These are phyloP conservation scores for Favolaschia claudopus DNA, from an alignment of 768 basidiomycete genomes.

Conservation along the genomic window DNA sequence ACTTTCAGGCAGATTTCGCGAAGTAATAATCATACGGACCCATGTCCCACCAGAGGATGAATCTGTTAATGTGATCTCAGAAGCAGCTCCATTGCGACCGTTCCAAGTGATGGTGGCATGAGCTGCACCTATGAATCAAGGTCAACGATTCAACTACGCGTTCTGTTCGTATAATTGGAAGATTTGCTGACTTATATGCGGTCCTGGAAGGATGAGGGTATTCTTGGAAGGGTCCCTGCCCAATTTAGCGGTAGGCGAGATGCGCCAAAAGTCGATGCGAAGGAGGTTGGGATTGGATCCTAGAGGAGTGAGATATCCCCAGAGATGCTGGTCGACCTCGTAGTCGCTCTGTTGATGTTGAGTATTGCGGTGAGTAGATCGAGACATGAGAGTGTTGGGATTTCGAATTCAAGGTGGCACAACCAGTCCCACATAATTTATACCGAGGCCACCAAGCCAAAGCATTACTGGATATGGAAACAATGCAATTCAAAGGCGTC, in stretches of 20 bases:
- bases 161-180: too few relatives aligned
- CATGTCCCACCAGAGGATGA: constrained; percentile 15
- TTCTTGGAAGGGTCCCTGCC: constrained; percentile 9
- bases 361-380: not conserved
- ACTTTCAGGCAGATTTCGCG: not conserved
- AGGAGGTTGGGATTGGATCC: not conserved
- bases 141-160: too few relatives aligned
- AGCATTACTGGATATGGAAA: too few relatives aligned
- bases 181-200: constrained; percentile 10
- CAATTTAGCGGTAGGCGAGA: not conserved
- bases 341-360: not conserved
- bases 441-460: too few relatives aligned
- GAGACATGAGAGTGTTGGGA: too few relatives aligned
- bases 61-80: constrained; percentile 3
- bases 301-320: constrained; percentile 14
- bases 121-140: not conserved
- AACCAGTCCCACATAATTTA: too few relatives aligned
- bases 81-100: not conserved
- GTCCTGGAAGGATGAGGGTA: constrained; percentile 17
- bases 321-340: constrained; percentile 13
- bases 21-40: not conserved
- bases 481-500: too few relatives aligned
- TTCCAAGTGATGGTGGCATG: constrained; percentile 21
- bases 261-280: constrained; percentile 25
- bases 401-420: too few relatives aligned